Base-by-base conservation (phyloP, 1,284 basidiomycete species). In the Wallemia hederae region DNA sequence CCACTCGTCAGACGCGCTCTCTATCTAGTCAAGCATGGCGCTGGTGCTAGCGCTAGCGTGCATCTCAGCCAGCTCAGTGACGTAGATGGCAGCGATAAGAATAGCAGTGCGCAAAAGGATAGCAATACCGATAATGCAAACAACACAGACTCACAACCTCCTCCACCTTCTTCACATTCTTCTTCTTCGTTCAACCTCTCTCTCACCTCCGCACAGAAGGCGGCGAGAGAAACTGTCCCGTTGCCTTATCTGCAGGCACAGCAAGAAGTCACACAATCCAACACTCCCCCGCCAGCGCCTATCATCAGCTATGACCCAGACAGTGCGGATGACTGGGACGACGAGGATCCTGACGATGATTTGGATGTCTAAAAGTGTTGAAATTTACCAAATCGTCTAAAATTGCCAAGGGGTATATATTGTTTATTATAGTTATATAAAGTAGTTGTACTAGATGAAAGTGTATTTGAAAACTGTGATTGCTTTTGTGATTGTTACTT, bases 281-380 rank as follows among this genome's bases (percentile, higher is more conserved):
- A 25, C 58, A 15, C 26, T 19, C 55, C 24, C 33, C 55, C 26
- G 25, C 27, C 33, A 22, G 25, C 33, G 27, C 49, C 49, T n/a
- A 33, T 60, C 11, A 80, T 80, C 33, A 68, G 77, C 60, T 89
- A 88, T 63, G 82, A 86, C 65, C 85, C 86, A 19, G 85, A 88
- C 67, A 85, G 84, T 22, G 85, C 82, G 29, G 85, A 89, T 66
- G 86, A 89, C 65, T 77, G 87, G 59, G 85, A 89, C 66, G 85
- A 87, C 61, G 86, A 89, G 61, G 85, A 89, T 72, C 85, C 85
- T 24, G 85, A 89, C 66, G 85, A 88, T 67, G 85, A 89, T 69
- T 71, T 89, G 62, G 83, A 89, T 67, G 80, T 88, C 62, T 87
- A 60, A 62, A 15, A 14, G 19, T 33, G 7, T 33, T 19, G 11